Conservation (phyloP, 2,329 filamentous ascomycete species). For the Colletotrichum sp. region DNA sequence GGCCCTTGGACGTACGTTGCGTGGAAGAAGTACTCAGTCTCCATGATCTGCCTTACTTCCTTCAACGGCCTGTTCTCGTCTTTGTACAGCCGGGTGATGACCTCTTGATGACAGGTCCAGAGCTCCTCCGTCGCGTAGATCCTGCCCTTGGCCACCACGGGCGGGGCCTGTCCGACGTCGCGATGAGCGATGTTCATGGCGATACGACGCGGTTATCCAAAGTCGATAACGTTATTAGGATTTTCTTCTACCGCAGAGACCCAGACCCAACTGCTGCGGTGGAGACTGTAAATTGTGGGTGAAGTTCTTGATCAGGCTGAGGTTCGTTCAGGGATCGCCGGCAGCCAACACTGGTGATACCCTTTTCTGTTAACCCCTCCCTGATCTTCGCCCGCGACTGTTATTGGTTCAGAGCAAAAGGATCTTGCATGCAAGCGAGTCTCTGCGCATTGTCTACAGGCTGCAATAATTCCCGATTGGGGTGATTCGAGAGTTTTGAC, state of each 20-base stretch:
- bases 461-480: background rate
- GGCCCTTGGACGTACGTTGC: background rate
- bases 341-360: background rate
- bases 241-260: background rate
- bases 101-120: background rate
- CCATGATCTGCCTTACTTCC: background rate
- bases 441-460: background rate
- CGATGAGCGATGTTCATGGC: background rate
- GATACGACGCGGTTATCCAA: background rate
- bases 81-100: background rate
- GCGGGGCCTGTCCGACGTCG: background rate
- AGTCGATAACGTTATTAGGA: background rate
- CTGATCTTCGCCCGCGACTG: background rate
- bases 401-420: background rate
- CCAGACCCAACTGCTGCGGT: background rate
- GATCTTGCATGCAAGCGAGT: background rate
- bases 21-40: background rate
- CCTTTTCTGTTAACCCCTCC: background rate
- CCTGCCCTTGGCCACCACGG: background rate
- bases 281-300: background rate
- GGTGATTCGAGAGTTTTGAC: background rate
- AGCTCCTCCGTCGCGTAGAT: background rate
- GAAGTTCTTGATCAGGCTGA: background rate
- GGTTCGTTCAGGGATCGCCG: background rate
- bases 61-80: background rate